These are phyloP conservation scores for Malus asiatica DNA, from an alignment of 306 rosid species.

Conservation along the genomic window DNA sequence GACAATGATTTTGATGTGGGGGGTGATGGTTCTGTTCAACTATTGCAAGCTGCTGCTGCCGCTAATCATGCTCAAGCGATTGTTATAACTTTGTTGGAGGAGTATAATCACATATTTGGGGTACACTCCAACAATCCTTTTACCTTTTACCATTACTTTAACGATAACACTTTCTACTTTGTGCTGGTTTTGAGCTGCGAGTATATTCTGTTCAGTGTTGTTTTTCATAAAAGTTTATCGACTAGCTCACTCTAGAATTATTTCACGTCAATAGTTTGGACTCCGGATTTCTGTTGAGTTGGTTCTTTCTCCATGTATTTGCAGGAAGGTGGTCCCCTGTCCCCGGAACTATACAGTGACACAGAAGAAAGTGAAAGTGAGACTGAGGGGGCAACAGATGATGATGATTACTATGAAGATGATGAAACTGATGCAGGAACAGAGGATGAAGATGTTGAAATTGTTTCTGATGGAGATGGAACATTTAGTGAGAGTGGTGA, in stretches of 20 bases:
- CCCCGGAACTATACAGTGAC: conserved; percentile 69
- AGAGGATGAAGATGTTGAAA: conserved; percentile 37
- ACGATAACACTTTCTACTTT: conserved; percentile 2
- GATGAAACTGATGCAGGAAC: conserved; percentile 50
- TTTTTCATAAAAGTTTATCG: background rate
- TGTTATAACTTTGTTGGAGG: conserved; percentile 81
- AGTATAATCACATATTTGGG: conserved; percentile 71
- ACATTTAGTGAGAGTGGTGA: conserved; percentile 45
- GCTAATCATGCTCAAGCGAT: conserved; percentile 98
- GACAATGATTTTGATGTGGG: conserved; percentile 83
- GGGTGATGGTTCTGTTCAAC: conserved; percentile 83
- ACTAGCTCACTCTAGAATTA: background rate
- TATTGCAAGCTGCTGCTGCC: conserved; percentile 95
- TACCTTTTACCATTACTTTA: background rate
- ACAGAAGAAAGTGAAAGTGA: conserved; percentile 74
- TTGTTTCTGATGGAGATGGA: conserved; percentile 46
- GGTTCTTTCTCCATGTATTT: conserved; percentile 21
- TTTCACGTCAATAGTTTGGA: background rate
- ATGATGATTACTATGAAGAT: conserved; percentile 67
- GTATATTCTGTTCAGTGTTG: background rate
- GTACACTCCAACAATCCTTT: conserved; percentile 25
- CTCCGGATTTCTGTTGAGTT: background rate
- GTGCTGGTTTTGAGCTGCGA: conserved; percentile 2
- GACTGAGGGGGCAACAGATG: conserved; percentile 72
- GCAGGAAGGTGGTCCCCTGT: conserved; percentile 61